Base-by-base conservation (phyloP, 805 yeast species). In the baker's yeast (Saccharomyces cerevisiae) region DNA sequence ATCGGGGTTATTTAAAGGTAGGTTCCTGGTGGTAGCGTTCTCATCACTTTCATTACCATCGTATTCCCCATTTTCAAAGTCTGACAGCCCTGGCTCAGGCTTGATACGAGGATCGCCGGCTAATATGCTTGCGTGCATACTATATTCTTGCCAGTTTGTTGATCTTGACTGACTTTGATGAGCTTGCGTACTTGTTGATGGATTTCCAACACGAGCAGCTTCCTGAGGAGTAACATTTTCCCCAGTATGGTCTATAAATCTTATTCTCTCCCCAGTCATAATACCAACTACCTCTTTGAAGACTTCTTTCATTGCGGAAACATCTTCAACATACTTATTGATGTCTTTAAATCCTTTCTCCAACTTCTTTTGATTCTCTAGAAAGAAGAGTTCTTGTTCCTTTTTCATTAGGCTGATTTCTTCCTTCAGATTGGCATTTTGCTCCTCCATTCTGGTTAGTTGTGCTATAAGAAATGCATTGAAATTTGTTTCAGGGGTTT, bases 281-380 rank as follows among this genome's bases (percentile, higher is more conserved):
- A 64, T 59, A 4, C 66, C 67, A 11, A 64, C 62, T 8, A 65
- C 54, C 47, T 64, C 68, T 47, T 63, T 61, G 52, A 65, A 65
- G 8, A 62, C 55, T 28, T 58, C 61, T 31, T 57, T 61, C 57
- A 65, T 51, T 8, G 59, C 57, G 3, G 56, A 32, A n/a, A 64
- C 53, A 28, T 64, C 66, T 6, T 58, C 56, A 1, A 53, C 48
- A 51, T 61, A 59, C 30, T 53, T 55, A 4, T 55, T 55, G 8
- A 62, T 51, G 22, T 63, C 53, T 28, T 55, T 53, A 30, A 63
- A 59, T 5, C 62, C 63, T 26, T 49, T 51, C 27, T 60, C 65
- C 51, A 64, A 50, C 28, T 57, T 55, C 26, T 55, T 52, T 26
- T 59, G 52, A 9, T 58, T 57, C 28, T 52, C 55, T 6, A 60